Evolutionary conservation across 192 early-diverging fungal genomes (phyloP).

Genomic region (Mortierella alpina): DNA sequence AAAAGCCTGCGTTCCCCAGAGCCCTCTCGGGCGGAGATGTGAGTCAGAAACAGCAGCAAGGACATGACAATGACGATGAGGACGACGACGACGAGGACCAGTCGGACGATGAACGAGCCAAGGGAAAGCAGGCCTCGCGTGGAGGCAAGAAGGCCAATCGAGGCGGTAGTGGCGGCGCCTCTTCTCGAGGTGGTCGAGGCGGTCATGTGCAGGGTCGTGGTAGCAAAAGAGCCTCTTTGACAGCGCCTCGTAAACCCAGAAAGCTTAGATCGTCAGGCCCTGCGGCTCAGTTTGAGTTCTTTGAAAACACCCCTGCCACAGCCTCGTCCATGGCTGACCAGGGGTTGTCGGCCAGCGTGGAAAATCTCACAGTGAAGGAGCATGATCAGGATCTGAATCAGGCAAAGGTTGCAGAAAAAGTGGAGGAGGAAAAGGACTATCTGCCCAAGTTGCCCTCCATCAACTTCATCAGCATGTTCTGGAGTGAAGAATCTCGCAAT

Average conservation of each 20-base stretch:
- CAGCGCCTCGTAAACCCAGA: conserved; percentile 13
- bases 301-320: conserved; percentile 10
- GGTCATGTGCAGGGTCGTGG: conserved; percentile 4
- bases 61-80: neutral
- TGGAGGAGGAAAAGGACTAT: conserved; percentile 10
- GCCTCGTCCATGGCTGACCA: neutral
- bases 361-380: conserved; percentile 11
- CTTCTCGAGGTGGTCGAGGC: conserved; percentile 18
- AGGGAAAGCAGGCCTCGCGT: conserved; percentile 1
- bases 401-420: neutral
- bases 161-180: neutral
- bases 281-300: conserved; percentile 42
- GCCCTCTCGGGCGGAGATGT: neutral
- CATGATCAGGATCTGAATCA: neutral
- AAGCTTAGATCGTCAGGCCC: conserved; percentile 22
- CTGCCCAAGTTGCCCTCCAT: conserved; percentile 38
- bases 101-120: neutral
- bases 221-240: conserved; percentile 9
- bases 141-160: conserved; percentile 5
- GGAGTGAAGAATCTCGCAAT: conserved; percentile 26
- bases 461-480: conserved; percentile 50
- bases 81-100: conserved; percentile 16
- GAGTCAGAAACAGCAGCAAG: conserved; percentile 6
- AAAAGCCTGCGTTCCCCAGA: neutral
- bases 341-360: conserved; percentile 12